Percentiles rank a stretch among this genome's conserved stretches.
phyloP scores from a whole-genome alignment of 176 grass and related monocot genomes.

The Musa acuminata region DNA sequence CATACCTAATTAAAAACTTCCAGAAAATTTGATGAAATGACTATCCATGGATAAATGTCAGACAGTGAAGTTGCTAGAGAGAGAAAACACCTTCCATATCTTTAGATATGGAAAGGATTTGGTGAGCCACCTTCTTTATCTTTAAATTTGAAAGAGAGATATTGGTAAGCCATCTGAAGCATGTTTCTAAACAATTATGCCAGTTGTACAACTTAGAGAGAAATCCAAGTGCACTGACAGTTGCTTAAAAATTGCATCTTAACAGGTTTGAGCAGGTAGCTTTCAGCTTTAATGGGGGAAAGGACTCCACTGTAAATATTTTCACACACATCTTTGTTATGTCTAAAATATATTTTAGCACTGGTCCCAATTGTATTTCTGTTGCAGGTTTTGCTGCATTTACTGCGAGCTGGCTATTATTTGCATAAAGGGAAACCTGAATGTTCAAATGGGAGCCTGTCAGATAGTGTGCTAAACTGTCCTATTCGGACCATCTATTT shows the following conservation, averaged over 20 bases:
- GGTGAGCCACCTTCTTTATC: no score
- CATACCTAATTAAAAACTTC: no score
- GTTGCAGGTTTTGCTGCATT: slow-evolving; percentile 82
- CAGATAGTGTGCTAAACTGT: slow-evolving; percentile 49
- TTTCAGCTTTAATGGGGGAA: slow-evolving; percentile 99
- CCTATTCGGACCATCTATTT: slow-evolving; percentile 95
- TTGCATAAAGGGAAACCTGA: slow-evolving; percentile 48
- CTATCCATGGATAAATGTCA: no score
- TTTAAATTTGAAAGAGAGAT: no score
- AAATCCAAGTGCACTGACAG: background rate
- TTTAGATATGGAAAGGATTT: no score
- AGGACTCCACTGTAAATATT: slow-evolving; percentile 91
- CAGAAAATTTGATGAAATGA: no score
- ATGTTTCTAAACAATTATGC: background rate
- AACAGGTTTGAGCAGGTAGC: slow-evolving; percentile 82
- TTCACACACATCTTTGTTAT: slow-evolving; percentile 22
- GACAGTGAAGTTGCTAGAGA: no score
- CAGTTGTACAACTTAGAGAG: background rate
- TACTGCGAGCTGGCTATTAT: slow-evolving; percentile 91
- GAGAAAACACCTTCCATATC: no score
- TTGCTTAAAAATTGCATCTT: slow-evolving; percentile 22
- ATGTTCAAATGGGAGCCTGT: slow-evolving; percentile 30
- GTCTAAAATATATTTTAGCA: slow-evolving; percentile 13
- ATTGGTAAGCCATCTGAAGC: background rate
- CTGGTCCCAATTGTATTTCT: background rate